A percentile compares a stretch with the other conserved stretches of the same genome.
Conservation (phyloP, 2,329 filamentous ascomycete genomes). For the Pestalotiopsis sp. region DNA sequence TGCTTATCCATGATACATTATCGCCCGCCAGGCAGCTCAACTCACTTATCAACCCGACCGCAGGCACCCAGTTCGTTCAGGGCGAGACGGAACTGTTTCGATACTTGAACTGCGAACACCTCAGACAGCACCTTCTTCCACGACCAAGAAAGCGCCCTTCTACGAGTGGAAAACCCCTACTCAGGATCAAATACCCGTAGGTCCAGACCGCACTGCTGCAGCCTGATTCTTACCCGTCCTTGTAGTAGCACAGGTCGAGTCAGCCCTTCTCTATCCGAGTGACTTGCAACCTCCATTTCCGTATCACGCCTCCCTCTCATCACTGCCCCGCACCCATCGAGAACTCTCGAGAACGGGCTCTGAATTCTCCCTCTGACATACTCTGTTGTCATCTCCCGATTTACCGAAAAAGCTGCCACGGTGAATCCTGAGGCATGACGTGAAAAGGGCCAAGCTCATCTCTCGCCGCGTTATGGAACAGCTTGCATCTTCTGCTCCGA, state of each 20-base stretch:
- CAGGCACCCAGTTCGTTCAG: not conserved
- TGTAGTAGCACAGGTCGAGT: not conserved
- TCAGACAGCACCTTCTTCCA: not conserved
- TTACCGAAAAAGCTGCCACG: constrained; percentile 22
- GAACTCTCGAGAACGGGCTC: not conserved
- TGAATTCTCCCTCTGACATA: constrained; percentile 11
- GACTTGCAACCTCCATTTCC: not conserved
- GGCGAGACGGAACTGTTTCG: not conserved
- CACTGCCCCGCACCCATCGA: constrained; percentile 10
- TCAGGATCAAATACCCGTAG: not conserved
- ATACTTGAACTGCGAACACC: not conserved
- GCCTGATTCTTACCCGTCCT: not conserved
- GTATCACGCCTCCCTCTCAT: constrained; percentile 10
- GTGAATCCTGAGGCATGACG: constrained; percentile 39
- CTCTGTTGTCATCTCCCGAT: constrained; percentile 30
- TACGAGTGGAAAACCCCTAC: not conserved
- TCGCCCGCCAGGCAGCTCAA: not conserved
- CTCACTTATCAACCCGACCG: not conserved
- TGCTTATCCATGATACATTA: not conserved
- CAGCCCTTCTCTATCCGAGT: not conserved
- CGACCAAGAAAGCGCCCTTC: not conserved
- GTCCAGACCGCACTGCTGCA: not conserved
- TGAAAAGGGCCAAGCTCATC: constrained; percentile 34
- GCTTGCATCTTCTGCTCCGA: constrained; percentile 29
- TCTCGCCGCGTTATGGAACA: constrained; percentile 56